Evolutionary conservation across 106 monocot species (phyloP).

Genomic region (Dendrobium chrysotoxum): DNA sequence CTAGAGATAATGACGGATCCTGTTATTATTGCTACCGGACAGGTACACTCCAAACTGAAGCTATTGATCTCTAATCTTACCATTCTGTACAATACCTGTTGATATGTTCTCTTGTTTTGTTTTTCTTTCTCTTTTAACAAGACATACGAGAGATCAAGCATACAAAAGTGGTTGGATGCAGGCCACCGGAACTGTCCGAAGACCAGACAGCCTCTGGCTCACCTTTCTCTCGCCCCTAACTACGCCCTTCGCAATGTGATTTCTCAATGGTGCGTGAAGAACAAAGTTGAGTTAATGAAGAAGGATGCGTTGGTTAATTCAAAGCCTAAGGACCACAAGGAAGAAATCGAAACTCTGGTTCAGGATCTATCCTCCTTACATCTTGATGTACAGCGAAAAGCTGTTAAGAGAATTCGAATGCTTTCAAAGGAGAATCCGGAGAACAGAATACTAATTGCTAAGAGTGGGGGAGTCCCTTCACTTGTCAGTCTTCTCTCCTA

Average conservation of each 20-base stretch:
- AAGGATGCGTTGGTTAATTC: not conserved
- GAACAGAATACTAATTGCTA: slow-evolving; percentile 1
- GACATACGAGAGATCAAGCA: slow-evolving; percentile 25
- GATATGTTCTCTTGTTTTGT: not conserved
- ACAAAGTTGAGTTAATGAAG: slow-evolving; percentile 2
- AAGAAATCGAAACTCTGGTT: slow-evolving; percentile 3
- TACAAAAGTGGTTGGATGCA: slow-evolving; percentile 7
- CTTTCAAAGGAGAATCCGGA: slow-evolving; percentile 10
- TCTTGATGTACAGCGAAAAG: slow-evolving; percentile 6
- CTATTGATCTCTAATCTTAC: no score
- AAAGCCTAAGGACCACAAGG: not conserved
- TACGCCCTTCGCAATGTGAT: slow-evolving; percentile 12
- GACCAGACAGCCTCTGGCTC: not conserved
- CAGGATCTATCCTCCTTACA: not conserved
- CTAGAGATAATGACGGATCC: slow-evolving; percentile 74
- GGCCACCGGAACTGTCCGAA: slow-evolving; percentile 11
- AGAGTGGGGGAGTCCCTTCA: slow-evolving; percentile 1
- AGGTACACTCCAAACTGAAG: slow-evolving; percentile 20
- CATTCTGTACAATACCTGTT: no score
- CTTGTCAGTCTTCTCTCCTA: slow-evolving; percentile 5
- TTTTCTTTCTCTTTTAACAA: not conserved
- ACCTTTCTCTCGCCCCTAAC: slow-evolving; percentile 5
- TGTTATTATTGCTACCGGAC: slow-evolving; percentile 66
- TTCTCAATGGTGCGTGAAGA: slow-evolving; percentile 6
- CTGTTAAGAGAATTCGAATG: slow-evolving; percentile 7